Base-by-base conservation (phyloP, 257 asterid genomes). In the Verbena officinalis region DNA sequence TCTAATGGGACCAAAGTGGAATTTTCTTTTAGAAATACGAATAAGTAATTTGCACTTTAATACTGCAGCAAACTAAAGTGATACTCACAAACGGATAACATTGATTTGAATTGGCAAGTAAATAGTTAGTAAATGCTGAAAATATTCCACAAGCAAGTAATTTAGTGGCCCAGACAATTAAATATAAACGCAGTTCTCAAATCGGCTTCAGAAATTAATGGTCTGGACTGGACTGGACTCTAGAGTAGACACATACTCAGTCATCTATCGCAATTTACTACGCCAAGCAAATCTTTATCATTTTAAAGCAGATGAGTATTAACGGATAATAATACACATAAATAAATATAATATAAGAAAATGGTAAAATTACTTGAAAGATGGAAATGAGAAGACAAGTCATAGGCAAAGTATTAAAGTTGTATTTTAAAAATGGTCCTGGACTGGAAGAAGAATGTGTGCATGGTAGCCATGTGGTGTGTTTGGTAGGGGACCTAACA, bases 401-500 rank as follows among this genome's bases (percentile, higher is more conserved):
- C 62, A 53, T 53, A 13, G 14, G 46, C 67, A 57, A 39, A 59
- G 13, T 57, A 65, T n/a, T n/a, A n/a, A n/a, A n/a, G n/a, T n/a
- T n/a, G n/a, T n/a, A n/a, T n/a, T 51, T 62, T 23, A 45, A 51
- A 27, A 60, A 45, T 69, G 84, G 81, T 68, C 81, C 81, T 30
- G 14, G 19, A n/a, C n/a, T 23, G 21, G 27, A 27, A 27, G 5
- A 52, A 23, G 31, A n/a, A 52, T 22, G 30, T 22, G 30, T 65
- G 62, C 62, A 40, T 65, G 68, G 54, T 40, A 42, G 76, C 64
- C 66, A 75, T 72, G 78, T 67, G 71, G 68, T 44, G 64, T 40
- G 55, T 23, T 73, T 55, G 43, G 73, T 65, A 57, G 79, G 84
- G 81, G 81, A 65, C 77, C 81, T 69, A 39, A 75, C 20, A 53